Evolutionary conservation across 306 rosid genomes (phyloP).

Genomic region (Hippophae tibetana): DNA sequence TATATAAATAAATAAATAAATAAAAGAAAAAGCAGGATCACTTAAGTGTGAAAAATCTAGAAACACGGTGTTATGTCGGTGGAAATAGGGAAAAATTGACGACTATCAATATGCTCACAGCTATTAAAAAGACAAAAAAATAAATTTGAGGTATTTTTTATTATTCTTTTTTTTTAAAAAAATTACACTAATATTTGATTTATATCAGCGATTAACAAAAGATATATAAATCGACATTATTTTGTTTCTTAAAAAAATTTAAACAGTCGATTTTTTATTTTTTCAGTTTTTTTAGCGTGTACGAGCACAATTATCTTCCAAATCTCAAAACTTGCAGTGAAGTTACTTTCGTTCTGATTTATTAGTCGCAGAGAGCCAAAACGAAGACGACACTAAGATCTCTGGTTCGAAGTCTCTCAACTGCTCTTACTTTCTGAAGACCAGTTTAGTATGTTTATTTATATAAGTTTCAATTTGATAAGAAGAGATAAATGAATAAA

Average conservation of each 20-base stretch:
- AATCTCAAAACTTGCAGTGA: slow-evolving; percentile 27
- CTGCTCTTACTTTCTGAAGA: slow-evolving; percentile 20
- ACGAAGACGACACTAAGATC: slow-evolving; percentile 19
- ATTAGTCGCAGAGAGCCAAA: not conserved
- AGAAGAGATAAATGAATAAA: not conserved
- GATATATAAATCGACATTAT: too few relatives aligned
- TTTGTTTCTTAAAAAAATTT: too few relatives aligned
- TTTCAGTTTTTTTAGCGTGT: not conserved
- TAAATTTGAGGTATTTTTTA: not conserved
- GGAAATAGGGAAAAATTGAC: slow-evolving; percentile 31
- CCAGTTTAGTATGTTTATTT: not conserved
- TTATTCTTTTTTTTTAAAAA: too few relatives aligned
- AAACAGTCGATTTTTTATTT: too few relatives aligned
- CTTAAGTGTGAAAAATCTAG: slow-evolving; percentile 11
- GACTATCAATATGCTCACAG: slow-evolving; percentile 17
- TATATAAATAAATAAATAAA: too few relatives aligned
- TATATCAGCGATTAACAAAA: too few relatives aligned
- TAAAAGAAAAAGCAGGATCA: too few relatives aligned
- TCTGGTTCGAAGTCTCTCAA: slow-evolving; percentile 6
- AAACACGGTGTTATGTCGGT: slow-evolving; percentile 29
- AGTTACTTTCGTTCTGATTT: not conserved
- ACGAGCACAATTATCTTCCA: slow-evolving; percentile 19
- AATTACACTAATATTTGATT: too few relatives aligned
- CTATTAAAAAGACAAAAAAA: not conserved
- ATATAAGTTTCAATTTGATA: too few relatives aligned